A percentile compares a stretch with the other conserved stretches of the same genome.
Evolutionary conservation across 495 filamentous ascomycete genomes (phyloP).

Genomic region (Aspergillus sparsus): DNA sequence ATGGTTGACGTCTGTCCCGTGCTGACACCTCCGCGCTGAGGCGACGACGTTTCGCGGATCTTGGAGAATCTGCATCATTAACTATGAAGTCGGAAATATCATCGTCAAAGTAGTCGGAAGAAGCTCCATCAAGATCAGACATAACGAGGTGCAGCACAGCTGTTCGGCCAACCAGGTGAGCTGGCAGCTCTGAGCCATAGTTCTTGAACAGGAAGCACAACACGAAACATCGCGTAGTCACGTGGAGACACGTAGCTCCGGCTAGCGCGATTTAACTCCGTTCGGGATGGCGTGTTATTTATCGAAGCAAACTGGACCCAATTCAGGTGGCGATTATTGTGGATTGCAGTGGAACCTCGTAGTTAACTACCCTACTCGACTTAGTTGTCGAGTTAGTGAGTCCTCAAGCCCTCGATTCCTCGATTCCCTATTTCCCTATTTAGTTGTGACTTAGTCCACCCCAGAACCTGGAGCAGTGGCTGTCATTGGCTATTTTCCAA

Average conservation of each 20-base stretch:
- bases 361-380: too few species aligned
- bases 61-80: conserved; percentile 26
- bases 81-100: conserved; percentile 36
- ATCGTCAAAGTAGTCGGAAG: conserved; percentile 22
- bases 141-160: conserved; percentile 18
- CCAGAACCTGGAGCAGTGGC: not conserved
- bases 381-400: too few species aligned
- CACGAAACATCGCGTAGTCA: conserved; percentile 19
- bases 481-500: not conserved
- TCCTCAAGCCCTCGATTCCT: too few species aligned
- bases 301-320: not conserved
- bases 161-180: not conserved
- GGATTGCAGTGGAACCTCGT: too few species aligned
- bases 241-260: not conserved
- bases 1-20: conserved; percentile 1
- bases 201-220: conserved; percentile 3
- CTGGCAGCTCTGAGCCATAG: not conserved
- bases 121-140: conserved; percentile 29
- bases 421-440: too few species aligned
- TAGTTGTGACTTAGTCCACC: too few species aligned
- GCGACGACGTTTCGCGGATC: conserved; percentile 42
- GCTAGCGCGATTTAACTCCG: not conserved
- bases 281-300: not conserved
- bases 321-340: not conserved
- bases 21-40: conserved; percentile 20